Evolutionary conservation across 2,329 filamentous ascomycete genomes (phyloP).

Genomic region (Aureobasidium sp.): DNA sequence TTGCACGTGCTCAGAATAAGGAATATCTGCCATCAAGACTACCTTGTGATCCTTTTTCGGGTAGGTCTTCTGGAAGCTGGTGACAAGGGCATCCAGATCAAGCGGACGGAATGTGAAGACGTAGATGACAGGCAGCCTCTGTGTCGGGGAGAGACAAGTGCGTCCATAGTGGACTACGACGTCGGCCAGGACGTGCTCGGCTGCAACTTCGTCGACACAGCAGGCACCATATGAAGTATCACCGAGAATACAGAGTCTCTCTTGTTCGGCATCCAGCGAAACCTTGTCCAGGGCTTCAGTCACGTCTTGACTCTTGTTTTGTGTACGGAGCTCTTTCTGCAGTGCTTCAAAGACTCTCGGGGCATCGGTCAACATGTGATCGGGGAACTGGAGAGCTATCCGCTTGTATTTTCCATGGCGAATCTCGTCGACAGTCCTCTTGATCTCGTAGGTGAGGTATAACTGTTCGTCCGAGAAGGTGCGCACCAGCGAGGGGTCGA

Average conservation of each 20-base stretch:
- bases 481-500: conserved; percentile 29
- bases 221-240: conserved; percentile 97
- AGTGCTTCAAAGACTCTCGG: conserved; percentile 69
- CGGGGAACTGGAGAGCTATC: conserved; percentile 91
- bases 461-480: conserved; percentile 61
- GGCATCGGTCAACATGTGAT: conserved; percentile 83
- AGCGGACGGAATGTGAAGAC: conserved; percentile 75
- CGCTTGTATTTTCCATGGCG: conserved; percentile 62
- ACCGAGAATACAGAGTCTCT: conserved; percentile 71
- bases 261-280: conserved; percentile 19
- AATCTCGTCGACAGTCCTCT: conserved; percentile 71
- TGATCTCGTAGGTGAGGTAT: conserved; percentile 73
- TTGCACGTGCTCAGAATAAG: conserved; percentile 69
- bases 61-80: conserved; percentile 64
- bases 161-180: conserved; percentile 92
- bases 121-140: conserved; percentile 79
- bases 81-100: conserved; percentile 51
- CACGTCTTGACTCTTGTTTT: neutral
- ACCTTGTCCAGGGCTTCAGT: neutral
- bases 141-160: conserved; percentile 84
- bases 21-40: conserved; percentile 83
- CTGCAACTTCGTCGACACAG: conserved; percentile 94
- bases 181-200: conserved; percentile 85
- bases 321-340: conserved; percentile 39
- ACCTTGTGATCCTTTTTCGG: conserved; percentile 56